Evolutionary conservation across 257 asterid genomes (phyloP).

Genomic region (Penstemon barbatus): DNA sequence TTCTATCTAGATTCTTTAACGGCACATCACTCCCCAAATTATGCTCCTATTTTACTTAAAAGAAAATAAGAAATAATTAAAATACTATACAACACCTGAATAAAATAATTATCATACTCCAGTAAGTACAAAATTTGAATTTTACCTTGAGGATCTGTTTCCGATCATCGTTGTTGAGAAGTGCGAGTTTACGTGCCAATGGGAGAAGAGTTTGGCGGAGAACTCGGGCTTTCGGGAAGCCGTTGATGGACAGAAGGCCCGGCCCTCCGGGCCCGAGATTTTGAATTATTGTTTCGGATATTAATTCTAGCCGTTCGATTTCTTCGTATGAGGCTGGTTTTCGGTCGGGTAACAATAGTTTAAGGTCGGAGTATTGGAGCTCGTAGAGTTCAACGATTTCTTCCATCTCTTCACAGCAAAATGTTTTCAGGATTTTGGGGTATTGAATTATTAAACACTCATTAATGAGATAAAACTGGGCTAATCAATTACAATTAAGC

Average conservation of each 20-base stretch:
- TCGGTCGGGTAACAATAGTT: conserved; percentile 40
- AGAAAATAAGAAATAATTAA: background rate
- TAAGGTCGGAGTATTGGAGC: conserved; percentile 57
- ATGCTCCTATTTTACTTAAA: conserved; percentile 56
- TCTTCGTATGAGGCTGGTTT: conserved; percentile 36
- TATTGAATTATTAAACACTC: background rate
- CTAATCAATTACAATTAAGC: background rate
- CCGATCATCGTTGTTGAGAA: conserved; percentile 56
- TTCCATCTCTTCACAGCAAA: conserved; percentile 31
- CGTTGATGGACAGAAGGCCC: conserved; percentile 70
- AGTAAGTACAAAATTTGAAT: background rate
- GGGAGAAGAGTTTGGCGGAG: conserved; percentile 63
- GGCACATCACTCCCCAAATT: conserved; percentile 84
- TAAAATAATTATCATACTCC: background rate
- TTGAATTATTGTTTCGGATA: conserved; percentile 49
- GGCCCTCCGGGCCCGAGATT: conserved; percentile 79
- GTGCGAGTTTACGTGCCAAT: conserved; percentile 74
- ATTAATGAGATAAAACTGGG: too few relatives aligned
- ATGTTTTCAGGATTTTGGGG: conserved; percentile 6
- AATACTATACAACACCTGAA: background rate
- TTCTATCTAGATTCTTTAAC: conserved; percentile 59
- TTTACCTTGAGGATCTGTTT: conserved; percentile 76
- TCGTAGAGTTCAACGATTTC: conserved; percentile 55
- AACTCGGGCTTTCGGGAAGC: conserved; percentile 53
- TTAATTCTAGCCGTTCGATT: conserved; percentile 43